These are phyloP conservation scores for Misopates orontium DNA, from an alignment of 257 asterid genomes.

Conservation along the genomic window DNA sequence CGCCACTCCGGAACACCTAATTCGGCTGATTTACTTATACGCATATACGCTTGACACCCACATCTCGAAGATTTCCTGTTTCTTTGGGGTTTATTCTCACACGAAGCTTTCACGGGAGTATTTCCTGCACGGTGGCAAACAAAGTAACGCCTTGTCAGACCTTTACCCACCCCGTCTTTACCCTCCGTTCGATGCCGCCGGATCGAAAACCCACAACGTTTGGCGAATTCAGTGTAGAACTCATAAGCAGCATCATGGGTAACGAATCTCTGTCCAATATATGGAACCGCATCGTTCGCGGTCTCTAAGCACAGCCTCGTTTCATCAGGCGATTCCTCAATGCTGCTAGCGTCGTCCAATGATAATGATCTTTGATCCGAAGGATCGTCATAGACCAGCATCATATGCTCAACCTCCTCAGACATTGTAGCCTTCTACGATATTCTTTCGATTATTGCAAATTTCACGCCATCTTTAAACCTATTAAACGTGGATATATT, in stretches of 20 bases:
- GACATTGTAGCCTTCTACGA: slow-evolving; percentile 50
- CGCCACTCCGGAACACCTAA: slow-evolving; percentile 89
- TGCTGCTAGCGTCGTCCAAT: slow-evolving; percentile 77
- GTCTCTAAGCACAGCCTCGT: slow-evolving; percentile 63
- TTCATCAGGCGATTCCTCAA: slow-evolving; percentile 86
- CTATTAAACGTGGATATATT: slow-evolving; percentile 4
- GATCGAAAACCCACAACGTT: slow-evolving; percentile 84
- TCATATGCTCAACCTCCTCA: slow-evolving; percentile 73
- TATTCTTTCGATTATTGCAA: slow-evolving; percentile 23
- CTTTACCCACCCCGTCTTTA: slow-evolving; percentile 97
- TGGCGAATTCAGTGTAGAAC: slow-evolving; percentile 83
- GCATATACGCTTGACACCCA: slow-evolving; percentile 97
- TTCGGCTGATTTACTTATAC: slow-evolving; percentile 83
- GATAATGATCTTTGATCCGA: slow-evolving; percentile 89
- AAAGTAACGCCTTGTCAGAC: slow-evolving; percentile 92
- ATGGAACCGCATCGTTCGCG: slow-evolving; percentile 63
- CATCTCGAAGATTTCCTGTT: slow-evolving; percentile 93
- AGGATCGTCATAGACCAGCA: slow-evolving; percentile 75
- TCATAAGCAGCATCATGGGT: slow-evolving; percentile 94
- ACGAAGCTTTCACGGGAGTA: slow-evolving; percentile 71
- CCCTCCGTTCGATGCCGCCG: slow-evolving; percentile 98
- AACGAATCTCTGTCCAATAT: slow-evolving; percentile 74
- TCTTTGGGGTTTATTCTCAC: slow-evolving; percentile 77
- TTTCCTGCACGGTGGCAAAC: slow-evolving; percentile 99
- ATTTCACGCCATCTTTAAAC: slow-evolving; percentile 30